Evolutionary conservation across 768 basidiomycete genomes (phyloP).

Genomic region (Psilocybe sp.): DNA sequence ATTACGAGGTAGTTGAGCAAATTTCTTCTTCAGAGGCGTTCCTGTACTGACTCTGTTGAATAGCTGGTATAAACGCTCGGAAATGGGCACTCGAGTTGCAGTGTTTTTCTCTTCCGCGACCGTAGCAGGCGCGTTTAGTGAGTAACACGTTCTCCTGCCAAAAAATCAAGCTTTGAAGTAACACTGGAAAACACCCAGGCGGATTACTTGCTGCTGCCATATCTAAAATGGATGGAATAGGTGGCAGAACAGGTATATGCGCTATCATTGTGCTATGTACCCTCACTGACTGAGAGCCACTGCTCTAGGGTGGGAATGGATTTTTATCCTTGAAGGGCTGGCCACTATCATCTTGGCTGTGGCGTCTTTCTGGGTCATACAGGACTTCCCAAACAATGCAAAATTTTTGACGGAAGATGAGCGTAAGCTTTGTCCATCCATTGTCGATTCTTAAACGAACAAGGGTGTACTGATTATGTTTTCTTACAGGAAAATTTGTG

Average conservation of each 20-base stretch:
- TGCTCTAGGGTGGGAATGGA: conserved; percentile 56
- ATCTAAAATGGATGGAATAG: conserved; percentile 67
- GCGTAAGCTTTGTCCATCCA: conserved; percentile 31
- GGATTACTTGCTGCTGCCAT: conserved; percentile 67
- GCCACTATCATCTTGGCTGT: conserved; percentile 58
- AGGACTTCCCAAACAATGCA: conserved; percentile 77
- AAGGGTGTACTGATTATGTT: neutral
- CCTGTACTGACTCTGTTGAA: neutral
- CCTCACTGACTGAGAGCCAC: neutral
- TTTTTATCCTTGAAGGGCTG: conserved; percentile 74
- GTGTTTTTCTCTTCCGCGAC: conserved; percentile 82
- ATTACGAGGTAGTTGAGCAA: conserved; percentile 45
- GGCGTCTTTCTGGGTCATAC: conserved; percentile 68
- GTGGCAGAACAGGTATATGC: conserved; percentile 50
- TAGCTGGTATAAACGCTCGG: conserved; percentile 80
- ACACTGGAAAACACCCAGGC: conserved; percentile 32
- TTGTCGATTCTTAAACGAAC: neutral
- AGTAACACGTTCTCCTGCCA: conserved; percentile 9
- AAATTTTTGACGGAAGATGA: conserved; percentile 67
- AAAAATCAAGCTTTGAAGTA: neutral
- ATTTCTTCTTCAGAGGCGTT: neutral
- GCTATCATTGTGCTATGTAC: neutral
- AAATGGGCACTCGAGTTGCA: conserved; percentile 69
- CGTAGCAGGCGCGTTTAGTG: conserved; percentile 73
- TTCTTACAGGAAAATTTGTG: conserved; percentile 50